These are phyloP conservation scores for Erigeron philadelphicus DNA, from an alignment of 140 eudicot genomes.

Conservation along the genomic window DNA sequence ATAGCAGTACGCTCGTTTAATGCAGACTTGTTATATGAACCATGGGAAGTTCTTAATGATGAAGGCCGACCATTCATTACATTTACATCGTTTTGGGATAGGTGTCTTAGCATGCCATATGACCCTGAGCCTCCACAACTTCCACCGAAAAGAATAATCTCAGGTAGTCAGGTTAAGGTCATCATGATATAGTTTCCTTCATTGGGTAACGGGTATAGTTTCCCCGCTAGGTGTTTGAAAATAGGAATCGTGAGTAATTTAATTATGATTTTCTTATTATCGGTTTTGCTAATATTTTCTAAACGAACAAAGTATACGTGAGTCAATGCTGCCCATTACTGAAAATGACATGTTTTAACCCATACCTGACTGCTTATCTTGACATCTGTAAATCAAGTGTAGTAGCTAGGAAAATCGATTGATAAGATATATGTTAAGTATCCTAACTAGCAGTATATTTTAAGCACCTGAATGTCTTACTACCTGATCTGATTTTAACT, in stretches of 20 bases:
- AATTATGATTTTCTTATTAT: background rate
- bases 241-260: background rate
- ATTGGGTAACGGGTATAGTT: background rate
- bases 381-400: no score
- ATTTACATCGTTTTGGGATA: constrained; percentile 75
- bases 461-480: no score
- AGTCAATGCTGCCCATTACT: no score
- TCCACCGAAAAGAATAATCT: constrained; percentile 83
- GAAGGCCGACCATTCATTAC: constrained; percentile 68
- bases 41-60: constrained; percentile 88
- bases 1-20: constrained; percentile 77
- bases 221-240: background rate
- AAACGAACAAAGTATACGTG: no score
- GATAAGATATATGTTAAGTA: no score
- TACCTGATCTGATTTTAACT: no score
- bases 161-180: constrained; percentile 47
- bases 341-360: no score
- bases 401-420: no score
- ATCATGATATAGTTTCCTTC: background rate
- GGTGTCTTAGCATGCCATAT: constrained; percentile 85
- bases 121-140: constrained; percentile 91
- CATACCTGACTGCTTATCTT: no score
- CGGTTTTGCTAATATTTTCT: no score
- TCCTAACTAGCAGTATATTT: no score
- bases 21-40: constrained; percentile 91